Evolutionary conservation across 768 basidiomycete genomes (phyloP).

Genomic region (Lepiota brunneoincarnata): DNA sequence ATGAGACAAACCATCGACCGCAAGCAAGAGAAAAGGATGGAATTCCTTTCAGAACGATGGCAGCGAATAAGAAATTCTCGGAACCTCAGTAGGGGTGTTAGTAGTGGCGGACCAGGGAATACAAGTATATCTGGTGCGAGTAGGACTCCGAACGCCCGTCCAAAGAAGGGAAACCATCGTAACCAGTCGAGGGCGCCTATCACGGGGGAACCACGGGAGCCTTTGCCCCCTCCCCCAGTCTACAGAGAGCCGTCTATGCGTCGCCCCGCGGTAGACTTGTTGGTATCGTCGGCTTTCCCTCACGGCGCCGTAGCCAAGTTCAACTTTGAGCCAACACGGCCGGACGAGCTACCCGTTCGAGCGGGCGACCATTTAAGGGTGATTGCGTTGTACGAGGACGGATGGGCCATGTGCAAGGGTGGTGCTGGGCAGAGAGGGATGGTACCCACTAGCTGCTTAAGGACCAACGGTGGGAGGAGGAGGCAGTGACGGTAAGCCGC

Average conservation of each 20-base stretch:
- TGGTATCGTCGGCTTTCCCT: not conserved
- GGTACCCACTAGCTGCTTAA: constrained; percentile 73
- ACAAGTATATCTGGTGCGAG: not conserved
- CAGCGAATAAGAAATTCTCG: not conserved
- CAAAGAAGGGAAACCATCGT: not conserved
- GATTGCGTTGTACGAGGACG: constrained; percentile 67
- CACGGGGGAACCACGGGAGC: not conserved
- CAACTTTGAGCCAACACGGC: constrained; percentile 64
- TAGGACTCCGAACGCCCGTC: no score
- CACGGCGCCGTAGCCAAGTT: constrained; percentile 40
- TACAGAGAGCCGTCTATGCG: constrained; percentile 1
- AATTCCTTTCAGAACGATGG: constrained; percentile 7
- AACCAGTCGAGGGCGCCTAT: not conserved
- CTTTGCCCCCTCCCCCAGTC: not conserved
- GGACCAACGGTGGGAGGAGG: not conserved
- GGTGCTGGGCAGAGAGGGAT: constrained; percentile 61
- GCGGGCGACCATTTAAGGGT: constrained; percentile 59
- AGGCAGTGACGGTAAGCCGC: not conserved
- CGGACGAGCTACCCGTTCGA: constrained; percentile 66
- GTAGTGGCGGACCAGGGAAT: not conserved
- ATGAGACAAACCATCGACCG: constrained; percentile 12
- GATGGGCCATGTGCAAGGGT: constrained; percentile 70
- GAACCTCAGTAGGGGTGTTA: not conserved
- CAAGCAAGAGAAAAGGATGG: constrained; percentile 7
- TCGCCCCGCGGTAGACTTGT: not conserved